Conservation (phyloP, 2,329 filamentous ascomycete genomes). For the Orbilia oligospora region DNA sequence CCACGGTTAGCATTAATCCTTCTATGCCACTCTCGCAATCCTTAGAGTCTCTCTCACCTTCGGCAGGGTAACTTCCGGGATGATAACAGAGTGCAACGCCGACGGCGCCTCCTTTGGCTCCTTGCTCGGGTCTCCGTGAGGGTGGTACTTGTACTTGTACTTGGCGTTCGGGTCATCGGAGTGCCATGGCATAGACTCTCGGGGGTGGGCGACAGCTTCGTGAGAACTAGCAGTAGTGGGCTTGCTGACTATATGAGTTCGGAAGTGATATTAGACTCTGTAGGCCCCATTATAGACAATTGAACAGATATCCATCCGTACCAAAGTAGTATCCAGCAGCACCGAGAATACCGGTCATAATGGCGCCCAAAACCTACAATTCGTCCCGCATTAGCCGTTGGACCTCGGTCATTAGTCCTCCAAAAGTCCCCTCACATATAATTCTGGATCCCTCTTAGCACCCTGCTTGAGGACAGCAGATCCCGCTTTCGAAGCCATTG, state of each 20-base stretch:
- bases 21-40: neutral
- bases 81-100: conserved; percentile 92
- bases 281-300: neutral
- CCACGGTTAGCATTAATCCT: conserved; percentile 39
- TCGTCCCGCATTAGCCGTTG: conserved; percentile 23
- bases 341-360: conserved; percentile 90
- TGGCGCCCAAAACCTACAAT: conserved; percentile 83
- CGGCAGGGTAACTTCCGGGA: conserved; percentile 93
- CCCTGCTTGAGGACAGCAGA: conserved; percentile 72
- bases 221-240: conserved; percentile 90
- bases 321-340: conserved; percentile 92
- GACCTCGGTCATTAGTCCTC: conserved; percentile 6
- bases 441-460: conserved; percentile 79
- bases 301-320: conserved; percentile 68
- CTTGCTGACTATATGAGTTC: conserved; percentile 75
- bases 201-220: conserved; percentile 77
- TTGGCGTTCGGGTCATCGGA: conserved; percentile 73
- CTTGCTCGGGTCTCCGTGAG: conserved; percentile 83
- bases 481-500: conserved; percentile 60
- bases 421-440: conserved; percentile 73
- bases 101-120: conserved; percentile 90
- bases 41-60: conserved; percentile 73
- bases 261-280: conserved; percentile 33
- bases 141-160: conserved; percentile 75
- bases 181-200: conserved; percentile 93